These are phyloP conservation scores for Pyrenochaeta sp. DNA, from an alignment of 2,329 filamentous ascomycete species.

Conservation along the genomic window DNA sequence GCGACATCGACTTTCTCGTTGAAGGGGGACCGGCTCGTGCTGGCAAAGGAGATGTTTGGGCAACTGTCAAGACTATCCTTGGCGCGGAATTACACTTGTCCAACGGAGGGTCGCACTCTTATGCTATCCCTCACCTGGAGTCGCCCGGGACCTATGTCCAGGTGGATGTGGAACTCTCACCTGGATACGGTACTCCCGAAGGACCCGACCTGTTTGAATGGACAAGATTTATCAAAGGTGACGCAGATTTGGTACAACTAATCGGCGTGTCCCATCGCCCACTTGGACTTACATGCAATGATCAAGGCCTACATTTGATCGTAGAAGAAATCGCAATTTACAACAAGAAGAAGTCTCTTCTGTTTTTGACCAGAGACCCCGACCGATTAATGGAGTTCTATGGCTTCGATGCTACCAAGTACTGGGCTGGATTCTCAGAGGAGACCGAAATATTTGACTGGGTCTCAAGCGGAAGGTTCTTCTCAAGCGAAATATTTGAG, in stretches of 20 bases:
- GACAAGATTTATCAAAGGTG: slow-evolving; percentile 71
- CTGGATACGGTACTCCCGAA: slow-evolving; percentile 37
- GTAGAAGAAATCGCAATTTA: slow-evolving; percentile 71
- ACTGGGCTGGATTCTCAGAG: slow-evolving; percentile 63
- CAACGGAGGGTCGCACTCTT: slow-evolving; percentile 41
- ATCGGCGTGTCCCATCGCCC: slow-evolving; percentile 69
- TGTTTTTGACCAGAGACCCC: slow-evolving; percentile 69
- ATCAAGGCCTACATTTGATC: slow-evolving; percentile 69
- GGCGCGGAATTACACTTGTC: slow-evolving; percentile 49
- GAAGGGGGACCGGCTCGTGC: slow-evolving; percentile 17
- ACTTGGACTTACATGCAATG: slow-evolving; percentile 71
- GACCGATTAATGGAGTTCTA: slow-evolving; percentile 67
- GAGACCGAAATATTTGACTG: slow-evolving; percentile 69
- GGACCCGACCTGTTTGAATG: slow-evolving; percentile 58
- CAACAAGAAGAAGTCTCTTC: slow-evolving; percentile 63
- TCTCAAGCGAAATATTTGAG: slow-evolving; percentile 55
- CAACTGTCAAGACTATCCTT: slow-evolving; percentile 52
- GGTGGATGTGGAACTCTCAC: slow-evolving; percentile 70
- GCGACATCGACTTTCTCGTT: slow-evolving; percentile 77
- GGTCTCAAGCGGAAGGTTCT: slow-evolving; percentile 64
- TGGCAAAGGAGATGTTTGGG: slow-evolving; percentile 24
- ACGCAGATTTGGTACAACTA: slow-evolving; percentile 75
- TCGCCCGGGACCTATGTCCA: slow-evolving; percentile 62
- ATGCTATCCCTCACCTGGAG: slow-evolving; percentile 59
- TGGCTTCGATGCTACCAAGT: slow-evolving; percentile 61